phyloP scores from a whole-genome alignment of 768 basidiomycete genomes.

The Lentinula edodes region DNA sequence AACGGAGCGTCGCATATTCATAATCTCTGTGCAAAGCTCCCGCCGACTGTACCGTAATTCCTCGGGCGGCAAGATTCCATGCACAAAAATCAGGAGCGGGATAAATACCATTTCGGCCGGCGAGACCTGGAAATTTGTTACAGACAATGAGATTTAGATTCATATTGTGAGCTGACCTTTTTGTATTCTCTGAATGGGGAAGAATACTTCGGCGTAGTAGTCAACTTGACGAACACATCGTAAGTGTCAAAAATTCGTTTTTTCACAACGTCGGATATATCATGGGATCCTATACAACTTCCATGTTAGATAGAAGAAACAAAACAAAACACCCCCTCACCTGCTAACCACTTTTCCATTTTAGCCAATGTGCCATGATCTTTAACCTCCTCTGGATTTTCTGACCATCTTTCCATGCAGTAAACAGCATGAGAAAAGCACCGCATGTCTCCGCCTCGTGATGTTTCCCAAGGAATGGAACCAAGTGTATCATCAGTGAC shows the following conservation, averaged over 20 bases:
- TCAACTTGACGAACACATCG: not conserved
- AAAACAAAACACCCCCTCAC: not conserved
- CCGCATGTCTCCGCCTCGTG: conserved; percentile 53
- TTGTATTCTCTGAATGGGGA: not conserved
- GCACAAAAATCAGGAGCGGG: conserved; percentile 1
- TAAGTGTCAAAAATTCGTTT: not conserved
- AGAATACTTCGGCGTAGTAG: not conserved
- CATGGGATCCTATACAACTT: not conserved
- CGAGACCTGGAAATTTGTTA: not conserved
- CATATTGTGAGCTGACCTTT: not conserved
- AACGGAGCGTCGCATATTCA: not conserved
- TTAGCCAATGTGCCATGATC: not conserved
- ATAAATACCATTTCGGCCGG: conserved; percentile 5
- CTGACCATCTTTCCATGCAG: conserved; percentile 34
- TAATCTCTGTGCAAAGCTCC: not conserved
- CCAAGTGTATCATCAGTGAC: conserved; percentile 30
- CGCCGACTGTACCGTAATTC: not conserved
- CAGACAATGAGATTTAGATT: not conserved
- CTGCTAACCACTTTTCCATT: conserved; percentile 1
- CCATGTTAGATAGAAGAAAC: not conserved
- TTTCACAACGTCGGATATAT: not conserved
- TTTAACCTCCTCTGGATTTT: not conserved
- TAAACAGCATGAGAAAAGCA: conserved; percentile 51
- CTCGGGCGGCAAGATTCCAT: not conserved
- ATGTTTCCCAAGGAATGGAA: conserved; percentile 27